Evolutionary conservation across 2,329 filamentous ascomycete genomes (phyloP), one percentile per base, ranked within the genome.

Genomic region (Pseudogymnoascus sp.): DNA sequence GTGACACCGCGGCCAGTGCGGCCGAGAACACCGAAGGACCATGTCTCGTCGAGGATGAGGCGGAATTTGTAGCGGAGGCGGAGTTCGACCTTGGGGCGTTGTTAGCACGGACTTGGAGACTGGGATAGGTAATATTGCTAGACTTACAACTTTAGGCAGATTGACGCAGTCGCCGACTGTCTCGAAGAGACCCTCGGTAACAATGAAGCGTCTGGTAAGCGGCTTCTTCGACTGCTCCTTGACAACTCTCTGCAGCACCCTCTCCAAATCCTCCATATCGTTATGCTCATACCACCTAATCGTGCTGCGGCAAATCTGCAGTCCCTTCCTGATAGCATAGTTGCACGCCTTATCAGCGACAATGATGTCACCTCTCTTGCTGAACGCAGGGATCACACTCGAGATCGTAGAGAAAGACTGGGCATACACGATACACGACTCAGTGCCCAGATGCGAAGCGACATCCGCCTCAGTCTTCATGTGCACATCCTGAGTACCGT

Each of bases 61-160:
- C 94, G 91, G 79, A 97, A 99, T 78, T 97, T 99, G 83, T 97
- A 97, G 74, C 89, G 90, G 67, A 92, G 86, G 76, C 97, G 97
- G 67, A 99, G 81, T 73, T 96, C 93, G 65, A 97, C 81, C 88
- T 90, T 66, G 3, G 14, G 57, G 16, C 11, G 6, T 61, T 30
- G 54, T 65, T 60, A 64, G 63, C 20, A 25, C 3, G 57, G n/a
- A 14, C 25, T 57, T 12, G 25, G n/a, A 14, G 12, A 11, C 12
- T 54, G 37, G 11, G 6, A 12, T 41, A 14, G 14, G 20, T 57
- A 22, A 33, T 25, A 35, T 4, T 22, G 18, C 28, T 28, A 5
- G 65, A 74, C 84, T 73, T 76, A 92, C 89, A 68, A 99, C 84
- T 72, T 87, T 92, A 2, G 92, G 93, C 64, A 99, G 77, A 72